phyloP scores from a whole-genome alignment of 352 stramenopile genomes.

The Pilasporangium apinafurcum region DNA sequence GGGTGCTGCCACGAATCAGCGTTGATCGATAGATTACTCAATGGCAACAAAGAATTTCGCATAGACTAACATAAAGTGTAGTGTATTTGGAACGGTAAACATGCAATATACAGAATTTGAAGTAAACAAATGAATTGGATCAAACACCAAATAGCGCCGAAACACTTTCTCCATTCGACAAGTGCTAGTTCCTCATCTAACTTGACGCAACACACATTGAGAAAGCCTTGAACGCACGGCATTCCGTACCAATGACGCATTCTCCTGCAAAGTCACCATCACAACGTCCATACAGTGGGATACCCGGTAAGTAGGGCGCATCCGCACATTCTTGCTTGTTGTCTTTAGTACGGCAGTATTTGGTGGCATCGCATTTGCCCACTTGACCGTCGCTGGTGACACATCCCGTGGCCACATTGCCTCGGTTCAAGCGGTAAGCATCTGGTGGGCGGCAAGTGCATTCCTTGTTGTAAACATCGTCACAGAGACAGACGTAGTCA shows the following conservation, averaged over 20 bases:
- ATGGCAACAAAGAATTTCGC: no score
- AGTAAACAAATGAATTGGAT: no score
- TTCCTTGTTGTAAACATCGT: constrained; percentile 32
- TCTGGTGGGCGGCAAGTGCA: constrained; percentile 47
- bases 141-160: no score
- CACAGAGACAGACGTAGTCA: constrained; percentile 32
- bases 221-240: no score
- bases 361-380: constrained; percentile 26
- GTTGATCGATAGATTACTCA: no score
- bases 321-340: constrained; percentile 36
- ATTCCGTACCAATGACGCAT: not conserved
- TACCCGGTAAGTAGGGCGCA: constrained; percentile 33
- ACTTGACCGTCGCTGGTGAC: constrained; percentile 22
- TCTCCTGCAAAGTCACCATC: constrained; percentile 10
- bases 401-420: constrained; percentile 17
- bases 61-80: no score
- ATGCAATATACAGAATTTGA: no score
- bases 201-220: no score
- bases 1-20: no score
- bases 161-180: no score
- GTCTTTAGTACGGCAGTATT: constrained; percentile 53
- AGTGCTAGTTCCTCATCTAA: no score
- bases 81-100: no score
- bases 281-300: constrained; percentile 38
- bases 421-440: constrained; percentile 27